These are phyloP conservation scores for Clausena lansium DNA, from an alignment of 345 rosid genomes.

Conservation along the genomic window DNA sequence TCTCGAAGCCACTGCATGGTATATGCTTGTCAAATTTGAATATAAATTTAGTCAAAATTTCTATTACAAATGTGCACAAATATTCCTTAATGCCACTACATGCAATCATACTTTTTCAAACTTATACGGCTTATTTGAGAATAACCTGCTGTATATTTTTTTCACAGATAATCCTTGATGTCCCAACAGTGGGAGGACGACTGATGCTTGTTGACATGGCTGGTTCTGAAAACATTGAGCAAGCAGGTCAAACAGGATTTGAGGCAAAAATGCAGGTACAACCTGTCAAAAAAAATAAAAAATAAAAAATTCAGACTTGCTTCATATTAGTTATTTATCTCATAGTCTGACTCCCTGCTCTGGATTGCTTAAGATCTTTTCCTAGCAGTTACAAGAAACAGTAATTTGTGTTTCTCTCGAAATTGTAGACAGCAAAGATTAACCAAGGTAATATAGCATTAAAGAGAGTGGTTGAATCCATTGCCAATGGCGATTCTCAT, in stretches of 20 bases:
- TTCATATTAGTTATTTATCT: background rate
- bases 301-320: background rate
- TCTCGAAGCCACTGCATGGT: conserved; percentile 99
- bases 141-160: background rate
- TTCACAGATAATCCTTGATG: conserved; percentile 84
- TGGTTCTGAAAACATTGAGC: conserved; percentile 97
- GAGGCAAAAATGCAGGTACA: conserved; percentile 99
- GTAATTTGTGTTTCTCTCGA: conserved; percentile 16
- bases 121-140: background rate
- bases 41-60: background rate
- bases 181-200: conserved; percentile 93
- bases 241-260: conserved; percentile 88
- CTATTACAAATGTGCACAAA: background rate
- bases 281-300: background rate
- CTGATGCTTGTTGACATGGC: conserved; percentile 99
- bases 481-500: conserved; percentile 97
- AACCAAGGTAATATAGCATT: conserved; percentile 94
- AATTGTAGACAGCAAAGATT: conserved; percentile 85
- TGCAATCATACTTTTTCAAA: conserved; percentile 23
- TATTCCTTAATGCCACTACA: conserved; percentile 37
- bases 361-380: background rate
- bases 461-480: conserved; percentile 96
- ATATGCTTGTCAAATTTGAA: conserved; percentile 8
- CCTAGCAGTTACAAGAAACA: background rate
- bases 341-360: background rate